Evolutionary conservation across 352 stramenopile genomes (phyloP).

Genomic region (Pythium aristosporum): DNA sequence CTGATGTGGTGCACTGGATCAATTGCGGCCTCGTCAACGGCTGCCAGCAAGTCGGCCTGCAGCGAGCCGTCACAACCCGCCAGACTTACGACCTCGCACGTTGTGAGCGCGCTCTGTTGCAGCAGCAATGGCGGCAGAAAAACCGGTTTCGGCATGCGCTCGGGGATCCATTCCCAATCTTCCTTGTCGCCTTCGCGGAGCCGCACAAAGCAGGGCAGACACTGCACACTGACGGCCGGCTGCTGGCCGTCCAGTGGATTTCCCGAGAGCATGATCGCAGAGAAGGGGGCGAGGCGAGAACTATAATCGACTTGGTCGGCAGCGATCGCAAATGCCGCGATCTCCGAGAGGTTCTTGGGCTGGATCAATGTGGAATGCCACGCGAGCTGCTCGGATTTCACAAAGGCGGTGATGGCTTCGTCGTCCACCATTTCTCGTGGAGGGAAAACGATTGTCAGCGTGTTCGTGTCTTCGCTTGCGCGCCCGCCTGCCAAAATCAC

Average conservation of each 20-base stretch:
- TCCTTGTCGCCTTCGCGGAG: slow-evolving; percentile 58
- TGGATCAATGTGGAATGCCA: slow-evolving; percentile 47
- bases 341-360: slow-evolving; percentile 49
- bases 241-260: slow-evolving; percentile 74
- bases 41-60: slow-evolving; percentile 47
- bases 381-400: slow-evolving; percentile 57
- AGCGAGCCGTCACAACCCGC: slow-evolving; percentile 36
- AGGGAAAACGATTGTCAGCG: slow-evolving; percentile 49
- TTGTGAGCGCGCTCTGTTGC: slow-evolving; percentile 51
- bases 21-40: slow-evolving; percentile 30
- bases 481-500: slow-evolving; percentile 50
- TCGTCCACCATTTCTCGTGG: slow-evolving; percentile 33
- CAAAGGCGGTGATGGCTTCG: slow-evolving; percentile 49
- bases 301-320: slow-evolving; percentile 59
- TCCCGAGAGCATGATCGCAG: slow-evolving; percentile 60
- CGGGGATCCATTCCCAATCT: slow-evolving; percentile 65
- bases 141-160: slow-evolving; percentile 33
- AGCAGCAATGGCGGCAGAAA: slow-evolving; percentile 44
- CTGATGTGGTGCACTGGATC: slow-evolving; percentile 36
- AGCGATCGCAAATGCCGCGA: slow-evolving; percentile 44
- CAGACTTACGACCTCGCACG: slow-evolving; percentile 44
- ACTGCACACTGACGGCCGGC: slow-evolving; percentile 57
- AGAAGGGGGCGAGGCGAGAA: slow-evolving; percentile 51
- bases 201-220: slow-evolving; percentile 60
- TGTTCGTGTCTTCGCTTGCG: slow-evolving; percentile 22